These are phyloP conservation scores for Gastrolobium villosum DNA, from an alignment of 306 rosid species.

Conservation along the genomic window DNA sequence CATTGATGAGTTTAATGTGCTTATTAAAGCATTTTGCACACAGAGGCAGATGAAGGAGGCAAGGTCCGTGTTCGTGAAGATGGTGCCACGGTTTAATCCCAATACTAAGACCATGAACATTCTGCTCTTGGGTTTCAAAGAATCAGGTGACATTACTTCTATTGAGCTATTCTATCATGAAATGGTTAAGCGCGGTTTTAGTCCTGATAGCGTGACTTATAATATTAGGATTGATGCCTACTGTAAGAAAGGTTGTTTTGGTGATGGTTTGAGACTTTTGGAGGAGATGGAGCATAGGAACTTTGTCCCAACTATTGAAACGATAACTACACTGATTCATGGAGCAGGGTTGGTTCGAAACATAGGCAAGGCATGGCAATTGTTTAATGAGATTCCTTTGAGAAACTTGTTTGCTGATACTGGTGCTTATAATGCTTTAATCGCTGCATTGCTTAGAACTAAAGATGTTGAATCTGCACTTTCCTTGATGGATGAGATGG, in stretches of 20 bases:
- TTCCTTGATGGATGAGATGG: slow-evolving; percentile 80
- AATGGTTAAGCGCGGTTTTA: slow-evolving; percentile 79
- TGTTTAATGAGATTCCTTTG: slow-evolving; percentile 69
- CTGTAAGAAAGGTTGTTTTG: slow-evolving; percentile 79
- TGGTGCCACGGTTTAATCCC: slow-evolving; percentile 67
- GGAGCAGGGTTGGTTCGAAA: slow-evolving; percentile 88
- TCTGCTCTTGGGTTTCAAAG: slow-evolving; percentile 89
- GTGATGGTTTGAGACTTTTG: slow-evolving; percentile 77
- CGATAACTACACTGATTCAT: slow-evolving; percentile 88
- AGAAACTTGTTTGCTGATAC: slow-evolving; percentile 72
- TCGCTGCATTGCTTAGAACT: slow-evolving; percentile 66
- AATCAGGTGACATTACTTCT: slow-evolving; percentile 81
- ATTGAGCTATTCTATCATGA: slow-evolving; percentile 90
- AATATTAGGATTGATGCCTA: slow-evolving; percentile 83
- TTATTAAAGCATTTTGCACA: slow-evolving; percentile 75
- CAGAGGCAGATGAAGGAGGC: slow-evolving; percentile 96
- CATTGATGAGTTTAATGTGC: slow-evolving; percentile 80
- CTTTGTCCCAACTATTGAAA: slow-evolving; percentile 62
- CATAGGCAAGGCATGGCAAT: slow-evolving; percentile 62
- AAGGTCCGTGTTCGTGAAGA: slow-evolving; percentile 71
- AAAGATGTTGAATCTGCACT: slow-evolving; percentile 68
- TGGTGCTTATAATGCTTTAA: slow-evolving; percentile 81
- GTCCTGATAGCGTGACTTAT: slow-evolving; percentile 73
- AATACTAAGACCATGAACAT: slow-evolving; percentile 87
- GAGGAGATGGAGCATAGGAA: slow-evolving; percentile 77